phyloP scores from a whole-genome alignment of 257 asterid genomes.

The Scutellaria barbata region DNA sequence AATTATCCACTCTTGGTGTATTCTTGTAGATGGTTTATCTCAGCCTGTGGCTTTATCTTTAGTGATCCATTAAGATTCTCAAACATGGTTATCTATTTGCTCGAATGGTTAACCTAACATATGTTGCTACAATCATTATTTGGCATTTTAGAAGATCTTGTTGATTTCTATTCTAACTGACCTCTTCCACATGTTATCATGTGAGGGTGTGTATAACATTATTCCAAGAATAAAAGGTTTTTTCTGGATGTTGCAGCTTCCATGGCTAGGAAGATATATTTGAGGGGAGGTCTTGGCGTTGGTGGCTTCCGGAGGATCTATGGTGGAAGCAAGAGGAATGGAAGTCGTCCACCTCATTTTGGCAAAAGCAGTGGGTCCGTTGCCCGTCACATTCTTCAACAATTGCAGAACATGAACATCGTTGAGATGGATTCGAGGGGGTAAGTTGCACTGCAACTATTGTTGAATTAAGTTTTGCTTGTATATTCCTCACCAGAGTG shows the following conservation, averaged over 20 bases:
- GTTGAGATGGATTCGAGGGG: constrained; percentile 79
- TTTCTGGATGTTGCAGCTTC: constrained; percentile 57
- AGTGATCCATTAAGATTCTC: background rate
- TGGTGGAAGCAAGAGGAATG: constrained; percentile 98
- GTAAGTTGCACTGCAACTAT: constrained; percentile 44
- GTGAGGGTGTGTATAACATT: background rate
- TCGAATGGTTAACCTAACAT: background rate
- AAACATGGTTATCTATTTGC: background rate
- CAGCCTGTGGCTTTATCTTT: background rate
- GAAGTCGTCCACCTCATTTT: constrained; percentile 88
- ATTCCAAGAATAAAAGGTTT: background rate
- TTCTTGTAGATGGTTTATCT: background rate
- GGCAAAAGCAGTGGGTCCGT: constrained; percentile 90
- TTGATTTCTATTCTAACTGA: background rate
- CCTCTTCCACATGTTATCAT: background rate
- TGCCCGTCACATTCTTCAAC: constrained; percentile 91
- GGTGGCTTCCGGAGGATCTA: constrained; percentile 87
- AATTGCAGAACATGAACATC: constrained; percentile 76
- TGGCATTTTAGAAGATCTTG: background rate
- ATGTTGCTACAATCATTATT: background rate
- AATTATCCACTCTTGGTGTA: background rate
- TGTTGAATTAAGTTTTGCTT: background rate
- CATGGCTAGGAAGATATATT: constrained; percentile 90
- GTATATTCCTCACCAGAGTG: background rate
- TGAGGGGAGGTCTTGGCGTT: constrained; percentile 92